Base-by-base conservation (phyloP, 2,329 filamentous ascomycete genomes). In the Talaromyces sp. region DNA sequence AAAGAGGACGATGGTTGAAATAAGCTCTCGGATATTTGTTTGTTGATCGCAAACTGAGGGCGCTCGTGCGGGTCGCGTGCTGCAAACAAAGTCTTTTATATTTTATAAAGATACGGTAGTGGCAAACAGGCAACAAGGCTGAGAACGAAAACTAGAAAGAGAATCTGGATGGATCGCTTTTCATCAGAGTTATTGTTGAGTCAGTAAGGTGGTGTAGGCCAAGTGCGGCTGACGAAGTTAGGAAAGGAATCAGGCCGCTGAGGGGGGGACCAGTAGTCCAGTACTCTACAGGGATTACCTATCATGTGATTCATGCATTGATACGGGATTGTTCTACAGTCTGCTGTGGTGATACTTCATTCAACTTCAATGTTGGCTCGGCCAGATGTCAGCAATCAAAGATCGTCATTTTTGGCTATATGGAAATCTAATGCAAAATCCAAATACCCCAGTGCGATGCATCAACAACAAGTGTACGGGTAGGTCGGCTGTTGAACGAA, bases 21-120 rank as follows among this genome's bases (percentile, higher is more conserved):
- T 34, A 63, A 56, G 61, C 61, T 63, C 59, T 61, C 59, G 59
- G 59, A 29, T 51, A 61, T 59, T 58, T 47, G 25, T 53, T 61
- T 51, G 31, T 51, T 53, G 45, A 53, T 61, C 47, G 59, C 59
- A 51, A 53, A 60, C 58, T 22, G 27, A 59, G 36, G 47, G 2
- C 13, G 58, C n/a, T 19, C 25, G 45, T 38, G 59, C 27, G 45
- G 59, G 59, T 53, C 59, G 45, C 59, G 59, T 53, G 59, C 45
- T 8, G 31, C 22, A 31, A 61, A 22, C 22, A 31, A 61, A 22
- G n/a, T 31, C 49, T 40, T 10, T n/a, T 22, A 47, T 25, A 8
- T 22, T 40, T 34, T 22, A 53, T 27, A 7, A 22, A 25, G 11
- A 36, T 38, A 19, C 25, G 11, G 5, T 31, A 36, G n/a, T 56